Conservation (phyloP, 345 rosid species). For the Populus pruinosa region DNA sequence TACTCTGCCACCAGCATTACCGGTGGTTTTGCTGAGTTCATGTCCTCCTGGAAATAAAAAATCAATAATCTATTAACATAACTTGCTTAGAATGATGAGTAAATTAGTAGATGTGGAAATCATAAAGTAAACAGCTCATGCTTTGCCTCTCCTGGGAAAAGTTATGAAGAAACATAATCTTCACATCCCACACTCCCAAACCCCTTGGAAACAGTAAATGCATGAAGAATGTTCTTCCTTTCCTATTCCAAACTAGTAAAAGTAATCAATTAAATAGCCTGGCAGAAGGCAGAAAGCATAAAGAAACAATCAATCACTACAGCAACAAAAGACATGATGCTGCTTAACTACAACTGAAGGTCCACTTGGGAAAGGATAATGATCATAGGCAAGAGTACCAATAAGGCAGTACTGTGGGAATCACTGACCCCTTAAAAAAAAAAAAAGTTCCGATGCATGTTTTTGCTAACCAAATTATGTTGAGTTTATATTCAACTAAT, state of each 20-base stretch:
- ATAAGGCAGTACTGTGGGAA: not conserved
- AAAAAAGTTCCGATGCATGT: not conserved
- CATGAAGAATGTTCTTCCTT: not conserved
- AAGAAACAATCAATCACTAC: not conserved
- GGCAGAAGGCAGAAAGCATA: not conserved
- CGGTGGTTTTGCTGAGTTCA: constrained; percentile 82
- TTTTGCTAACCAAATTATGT: not conserved
- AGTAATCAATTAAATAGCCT: not conserved
- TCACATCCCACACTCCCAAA: not conserved
- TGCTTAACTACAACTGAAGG: not conserved
- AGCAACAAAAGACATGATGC: not conserved
- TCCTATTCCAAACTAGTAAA: not conserved
- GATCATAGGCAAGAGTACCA: not conserved
- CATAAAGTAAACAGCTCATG: not conserved
- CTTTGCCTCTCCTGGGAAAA: not conserved
- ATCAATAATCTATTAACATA: not conserved
- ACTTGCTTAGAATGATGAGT: not conserved
- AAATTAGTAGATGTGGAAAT: not conserved
- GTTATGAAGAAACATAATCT: not conserved
- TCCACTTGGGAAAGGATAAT: not conserved
- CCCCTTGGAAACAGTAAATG: not conserved
- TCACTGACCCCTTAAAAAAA: not conserved
- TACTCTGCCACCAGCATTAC: constrained; percentile 88
- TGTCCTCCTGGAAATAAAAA: constrained; percentile 66
- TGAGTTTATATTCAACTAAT: not conserved